Percentiles rank a stretch among this genome's conserved stretches.
Evolutionary conservation across 371 early-diverging fungal species (phyloP).

Genomic region (Saksenaea oblongispora): DNA sequence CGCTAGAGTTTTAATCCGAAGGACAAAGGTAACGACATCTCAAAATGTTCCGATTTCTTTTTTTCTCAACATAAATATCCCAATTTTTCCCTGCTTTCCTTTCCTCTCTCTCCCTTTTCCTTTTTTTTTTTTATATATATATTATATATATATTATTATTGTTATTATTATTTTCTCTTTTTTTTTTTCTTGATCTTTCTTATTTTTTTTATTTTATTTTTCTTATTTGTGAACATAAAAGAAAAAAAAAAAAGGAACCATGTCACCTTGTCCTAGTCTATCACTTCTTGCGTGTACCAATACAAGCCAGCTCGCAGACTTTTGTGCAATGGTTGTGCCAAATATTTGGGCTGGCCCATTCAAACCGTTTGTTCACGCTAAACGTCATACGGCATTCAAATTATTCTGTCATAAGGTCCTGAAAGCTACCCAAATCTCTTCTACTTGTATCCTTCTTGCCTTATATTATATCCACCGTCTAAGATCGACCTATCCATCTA

Average conservation of each 20-base stretch:
- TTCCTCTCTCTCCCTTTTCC: not conserved
- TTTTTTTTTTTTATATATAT: conserved; percentile 3
- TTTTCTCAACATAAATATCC: conserved; percentile 8
- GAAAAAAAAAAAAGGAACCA: not conserved
- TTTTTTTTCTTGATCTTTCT: too few species aligned
- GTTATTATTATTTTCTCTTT: conserved; percentile 4
- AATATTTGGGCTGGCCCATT: conserved; percentile 46
- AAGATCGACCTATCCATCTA: conserved; percentile 39
- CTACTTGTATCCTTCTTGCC: conserved; percentile 39
- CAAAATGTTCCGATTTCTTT: conserved; percentile 10
- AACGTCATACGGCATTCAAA: conserved; percentile 42
- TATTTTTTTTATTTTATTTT: conserved; percentile 3
- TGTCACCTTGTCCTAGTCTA: conserved; percentile 9
- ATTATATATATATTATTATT: not conserved
- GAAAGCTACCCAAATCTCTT: conserved; percentile 51
- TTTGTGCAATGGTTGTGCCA: conserved; percentile 48
- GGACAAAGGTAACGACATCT: not conserved
- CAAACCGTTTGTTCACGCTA: conserved; percentile 24
- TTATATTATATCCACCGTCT: conserved; percentile 45
- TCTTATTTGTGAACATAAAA: not conserved
- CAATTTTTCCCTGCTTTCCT: not conserved
- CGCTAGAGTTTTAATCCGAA: conserved; percentile 5
- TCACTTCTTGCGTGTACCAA: conserved; percentile 26
- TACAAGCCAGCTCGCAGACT: conserved; percentile 40
- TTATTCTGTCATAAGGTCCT: conserved; percentile 52